Base-by-base conservation (phyloP, 192 early-diverging fungal species). In the Coemansia sp. region DNA sequence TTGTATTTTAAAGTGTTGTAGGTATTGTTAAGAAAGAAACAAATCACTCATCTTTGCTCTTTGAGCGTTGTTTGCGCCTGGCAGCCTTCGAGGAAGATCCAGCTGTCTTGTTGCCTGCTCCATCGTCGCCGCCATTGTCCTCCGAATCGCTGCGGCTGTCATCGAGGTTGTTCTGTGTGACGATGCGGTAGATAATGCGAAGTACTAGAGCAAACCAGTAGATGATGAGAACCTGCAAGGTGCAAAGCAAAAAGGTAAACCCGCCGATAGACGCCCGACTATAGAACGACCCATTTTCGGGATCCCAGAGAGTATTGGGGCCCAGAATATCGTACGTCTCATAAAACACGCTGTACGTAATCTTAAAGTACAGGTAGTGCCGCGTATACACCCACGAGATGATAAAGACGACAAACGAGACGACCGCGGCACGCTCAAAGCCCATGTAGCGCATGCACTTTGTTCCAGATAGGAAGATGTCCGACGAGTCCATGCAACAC, bases 361-460 rank as follows among this genome's bases (percentile, higher is more conserved):
- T 89, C 41, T 84, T 83, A 6, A 87, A 86, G 70, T 91, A 93
- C 43, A 92, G 65, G 66, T 89, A 92, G 66, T 93, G 89, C 22
- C 94, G 89, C 3, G 92, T 92, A 24, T 90, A 89, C 36, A 90
- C 49, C 94, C 94, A 94, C 27, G 88, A 85, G 10, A 91, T 24
- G 55, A 94, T 76, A 62, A 94, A 90, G 7, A 87, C 33, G 8
- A 79, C 87, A 85, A 95, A 95, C 7, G 85, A 87, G 1, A 49
- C 66, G 11, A 91, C 87, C 67, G 90, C 88, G 8, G 87, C 55
- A 38, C 71, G 78, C 20, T 83, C 83, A 27, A 89, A 84, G 15
- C 76, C 73, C n/a, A 91, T 46, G 53, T 95, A 95, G 68, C 92
- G 91, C 29, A 93, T 74, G 57, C 87, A 88, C 80, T 95, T 95